phyloP scores from a whole-genome alignment of 768 basidiomycete species.

The Leccinellum rugosiceps region DNA sequence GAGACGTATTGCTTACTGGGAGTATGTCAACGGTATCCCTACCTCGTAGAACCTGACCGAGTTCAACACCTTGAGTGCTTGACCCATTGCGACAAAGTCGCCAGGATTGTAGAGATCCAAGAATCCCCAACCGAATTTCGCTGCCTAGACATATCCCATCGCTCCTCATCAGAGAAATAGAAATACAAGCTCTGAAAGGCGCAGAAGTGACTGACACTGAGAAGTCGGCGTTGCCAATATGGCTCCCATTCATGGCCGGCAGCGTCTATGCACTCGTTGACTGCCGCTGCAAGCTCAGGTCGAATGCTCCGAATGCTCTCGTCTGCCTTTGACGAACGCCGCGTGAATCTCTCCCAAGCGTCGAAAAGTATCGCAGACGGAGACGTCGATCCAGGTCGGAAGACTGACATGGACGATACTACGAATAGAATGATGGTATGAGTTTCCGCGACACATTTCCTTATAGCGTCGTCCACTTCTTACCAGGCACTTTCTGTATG shows the following conservation, averaged over 20 bases:
- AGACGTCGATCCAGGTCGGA: slow-evolving; percentile 89
- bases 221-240: slow-evolving; percentile 80
- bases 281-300: slow-evolving; percentile 80
- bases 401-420: slow-evolving; percentile 81
- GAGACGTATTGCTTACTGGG: slow-evolving; percentile 57
- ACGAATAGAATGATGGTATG: background rate
- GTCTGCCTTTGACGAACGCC: slow-evolving; percentile 86
- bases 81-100: slow-evolving; percentile 91
- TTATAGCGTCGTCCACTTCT: slow-evolving; percentile 15
- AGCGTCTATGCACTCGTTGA: slow-evolving; percentile 91
- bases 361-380: slow-evolving; percentile 91
- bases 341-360: slow-evolving; percentile 85
- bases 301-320: slow-evolving; percentile 88
- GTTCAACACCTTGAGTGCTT: slow-evolving; percentile 90
- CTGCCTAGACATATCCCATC: slow-evolving; percentile 55
- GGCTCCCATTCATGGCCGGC: slow-evolving; percentile 92
- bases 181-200: background rate
- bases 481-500: slow-evolving; percentile 91
- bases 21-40: slow-evolving; percentile 89
- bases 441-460: background rate
- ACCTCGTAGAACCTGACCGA: slow-evolving; percentile 90
- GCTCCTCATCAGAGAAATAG: background rate
- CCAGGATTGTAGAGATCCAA: slow-evolving; percentile 89
- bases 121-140: slow-evolving; percentile 93
- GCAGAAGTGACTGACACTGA: slow-evolving; percentile 57